A percentile compares a stretch with the other conserved stretches of the same genome.
Conservation (phyloP, 2,329 filamentous ascomycete species). For the Lachnellula occidentalis region DNA sequence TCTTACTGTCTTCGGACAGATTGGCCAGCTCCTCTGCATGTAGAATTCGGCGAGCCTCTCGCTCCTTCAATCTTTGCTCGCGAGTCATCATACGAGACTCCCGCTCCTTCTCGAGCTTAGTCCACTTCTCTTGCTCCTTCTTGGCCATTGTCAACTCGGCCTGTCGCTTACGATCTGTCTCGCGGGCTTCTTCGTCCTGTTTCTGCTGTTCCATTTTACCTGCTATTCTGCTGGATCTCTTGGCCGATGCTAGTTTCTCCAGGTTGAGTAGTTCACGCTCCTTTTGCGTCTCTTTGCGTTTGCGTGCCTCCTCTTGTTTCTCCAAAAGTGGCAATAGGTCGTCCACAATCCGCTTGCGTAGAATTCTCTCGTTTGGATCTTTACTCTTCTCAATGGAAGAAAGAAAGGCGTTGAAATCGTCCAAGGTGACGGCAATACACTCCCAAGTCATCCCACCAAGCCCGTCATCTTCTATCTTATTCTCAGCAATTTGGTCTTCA, state of each 20-base stretch:
- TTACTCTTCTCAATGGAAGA: constrained; percentile 66
- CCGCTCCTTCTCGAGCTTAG: constrained; percentile 63
- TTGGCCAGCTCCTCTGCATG: constrained; percentile 79
- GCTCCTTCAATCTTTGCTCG: constrained; percentile 79
- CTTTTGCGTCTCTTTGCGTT: constrained; percentile 60
- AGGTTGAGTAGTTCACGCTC: constrained; percentile 76
- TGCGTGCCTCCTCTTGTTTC: constrained; percentile 68
- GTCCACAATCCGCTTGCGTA: constrained; percentile 66
- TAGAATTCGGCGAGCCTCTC: constrained; percentile 74
- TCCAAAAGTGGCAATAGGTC: constrained; percentile 82
- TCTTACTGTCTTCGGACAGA: constrained; percentile 70
- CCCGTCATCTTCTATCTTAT: constrained; percentile 50
- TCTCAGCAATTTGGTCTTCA: constrained; percentile 36
- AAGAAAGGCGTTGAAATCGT: constrained; percentile 70
- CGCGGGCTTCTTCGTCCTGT: constrained; percentile 63
- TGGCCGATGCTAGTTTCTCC: constrained; percentile 86
- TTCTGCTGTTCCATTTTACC: constrained; percentile 73
- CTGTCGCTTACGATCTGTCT: constrained; percentile 62
- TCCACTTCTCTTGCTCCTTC: constrained; percentile 58
- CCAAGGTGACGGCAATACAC: constrained; percentile 75
- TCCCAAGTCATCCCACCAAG: constrained; percentile 82
- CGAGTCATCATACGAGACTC: constrained; percentile 76
- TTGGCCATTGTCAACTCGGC: constrained; percentile 60
- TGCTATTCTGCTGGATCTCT: constrained; percentile 86
- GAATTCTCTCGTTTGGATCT: constrained; percentile 77